A percentile compares a stretch with the other conserved stretches of the same genome.
phyloP scores from a whole-genome alignment of 306 rosid genomes.

The Senna tora region DNA sequence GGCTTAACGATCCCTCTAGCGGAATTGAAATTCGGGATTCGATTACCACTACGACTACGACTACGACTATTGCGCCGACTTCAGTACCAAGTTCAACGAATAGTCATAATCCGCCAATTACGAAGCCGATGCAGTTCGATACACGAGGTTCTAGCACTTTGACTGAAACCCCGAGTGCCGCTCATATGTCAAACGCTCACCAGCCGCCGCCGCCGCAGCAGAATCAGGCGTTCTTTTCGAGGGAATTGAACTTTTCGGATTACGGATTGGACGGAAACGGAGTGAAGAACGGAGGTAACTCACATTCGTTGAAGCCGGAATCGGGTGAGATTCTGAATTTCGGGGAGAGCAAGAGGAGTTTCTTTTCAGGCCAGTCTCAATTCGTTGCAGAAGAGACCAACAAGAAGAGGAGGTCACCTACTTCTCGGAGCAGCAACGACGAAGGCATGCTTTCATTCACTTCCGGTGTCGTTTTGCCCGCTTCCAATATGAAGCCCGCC shows the following conservation, averaged over 20 bases:
- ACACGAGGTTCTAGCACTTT: not conserved
- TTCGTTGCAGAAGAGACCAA: slow-evolving; percentile 47
- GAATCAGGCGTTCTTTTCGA: not conserved
- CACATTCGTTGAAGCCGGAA: slow-evolving; percentile 1
- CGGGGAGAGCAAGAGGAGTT: not conserved
- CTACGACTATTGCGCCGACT: not conserved
- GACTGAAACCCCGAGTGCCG: not conserved
- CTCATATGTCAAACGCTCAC: not conserved
- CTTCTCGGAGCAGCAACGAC: slow-evolving; percentile 73
- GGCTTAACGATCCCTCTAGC: slow-evolving; percentile 14
- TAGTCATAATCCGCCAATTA: not conserved
- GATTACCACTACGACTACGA: not conserved
- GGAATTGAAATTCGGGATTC: slow-evolving; percentile 8
- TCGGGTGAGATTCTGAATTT: slow-evolving; percentile 19
- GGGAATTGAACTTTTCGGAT: slow-evolving; percentile 9
- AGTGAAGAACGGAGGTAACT: slow-evolving; percentile 7
- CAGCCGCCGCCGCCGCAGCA: not conserved
- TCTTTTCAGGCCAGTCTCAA: slow-evolving; percentile 6
- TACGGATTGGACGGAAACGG: not conserved
- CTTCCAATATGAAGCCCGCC: slow-evolving; percentile 50
- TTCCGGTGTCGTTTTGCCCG: slow-evolving; percentile 74
- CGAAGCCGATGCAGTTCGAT: not conserved
- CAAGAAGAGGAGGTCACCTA: slow-evolving; percentile 70
- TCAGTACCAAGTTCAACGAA: slow-evolving; percentile 5
- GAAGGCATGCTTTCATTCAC: slow-evolving; percentile 95